These are phyloP conservation scores for Apophysomyces trapeziformis DNA, from an alignment of 371 early-diverging fungal genomes.

Conservation along the genomic window DNA sequence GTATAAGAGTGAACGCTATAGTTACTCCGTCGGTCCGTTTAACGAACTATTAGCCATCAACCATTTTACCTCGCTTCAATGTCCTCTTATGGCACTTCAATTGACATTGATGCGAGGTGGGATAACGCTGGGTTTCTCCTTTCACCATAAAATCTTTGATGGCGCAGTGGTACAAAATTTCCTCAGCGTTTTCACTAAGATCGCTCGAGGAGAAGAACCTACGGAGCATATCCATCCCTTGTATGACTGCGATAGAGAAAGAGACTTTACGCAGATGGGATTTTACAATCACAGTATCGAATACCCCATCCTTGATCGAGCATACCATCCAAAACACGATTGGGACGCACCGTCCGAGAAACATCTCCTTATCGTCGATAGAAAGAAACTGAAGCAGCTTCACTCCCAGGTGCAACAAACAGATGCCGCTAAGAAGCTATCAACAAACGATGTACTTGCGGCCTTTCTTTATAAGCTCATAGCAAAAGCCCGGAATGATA, in stretches of 20 bases:
- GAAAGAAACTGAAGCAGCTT: constrained; percentile 6
- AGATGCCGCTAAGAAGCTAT: not conserved
- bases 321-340: not conserved
- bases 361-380: constrained; percentile 12
- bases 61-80: constrained; percentile 9
- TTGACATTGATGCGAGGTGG: constrained; percentile 16
- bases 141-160: constrained; percentile 24
- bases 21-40: constrained; percentile 14
- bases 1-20: constrained; percentile 15
- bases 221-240: not conserved
- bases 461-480: constrained; percentile 15
- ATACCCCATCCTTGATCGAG: constrained; percentile 8
- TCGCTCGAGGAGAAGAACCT: constrained; percentile 7
- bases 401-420: constrained; percentile 4
- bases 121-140: constrained; percentile 1
- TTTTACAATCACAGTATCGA: constrained; percentile 13
- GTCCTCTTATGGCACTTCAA: constrained; percentile 15
- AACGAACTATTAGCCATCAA: constrained; percentile 17
- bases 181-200: not conserved
- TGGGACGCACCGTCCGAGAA: constrained; percentile 17
- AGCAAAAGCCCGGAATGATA: constrained; percentile 13
- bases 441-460: constrained; percentile 1
- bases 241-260: constrained; percentile 11
- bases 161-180: constrained; percentile 10
- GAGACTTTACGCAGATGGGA: constrained; percentile 1